Base-by-base conservation (phyloP, 306 rosid genomes). In the Cicer yamashitae region DNA sequence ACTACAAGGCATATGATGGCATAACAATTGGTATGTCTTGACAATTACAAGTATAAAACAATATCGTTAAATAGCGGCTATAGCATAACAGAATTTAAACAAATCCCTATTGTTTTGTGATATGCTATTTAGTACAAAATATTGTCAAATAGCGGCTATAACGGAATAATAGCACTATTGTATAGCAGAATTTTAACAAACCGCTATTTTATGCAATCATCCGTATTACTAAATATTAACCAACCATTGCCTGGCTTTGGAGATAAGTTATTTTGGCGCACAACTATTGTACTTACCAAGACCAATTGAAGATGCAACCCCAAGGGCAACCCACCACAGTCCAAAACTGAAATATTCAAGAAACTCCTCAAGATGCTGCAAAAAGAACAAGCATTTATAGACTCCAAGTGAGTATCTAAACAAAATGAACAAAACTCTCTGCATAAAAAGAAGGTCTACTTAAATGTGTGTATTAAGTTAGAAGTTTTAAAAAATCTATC, bases 231-330 rank as follows among this genome's bases (percentile, higher is more conserved):
- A 25, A 25, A 25, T 25, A 25, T 25, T 25, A 25, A 25, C 34
- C 34, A 25, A 25, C 34, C 34, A 25, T 25, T 25, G 34, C 4
- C 34, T 25, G 34, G 34, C 3, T 25, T 25, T 25, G 34, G 34
- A 25, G 34, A 25, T 25, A 25, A 58, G 53, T 43, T 8, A 41
- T 82, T 39, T 52, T 51, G 17, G 58, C 38, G 48, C 43, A 52
- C 47, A 58, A 15, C 61, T 20, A 38, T 63, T 74, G 74, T 75
- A 62, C 90, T 83, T 88, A 96, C 99, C 99, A 50, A 96, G 92
- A 77, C 99, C 99, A 87, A 96, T 92, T 41, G 97, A 96, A 40
- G 99, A 96, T 79, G 98, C 98, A 73, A 96, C 91, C 80, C 98
- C 99, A 81, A 96, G 97, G 80, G 91, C 86, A 74, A 89, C 75